Evolutionary conservation across 2,329 filamentous ascomycete species (phyloP).

Genomic region (Didymosphaeria variabile): DNA sequence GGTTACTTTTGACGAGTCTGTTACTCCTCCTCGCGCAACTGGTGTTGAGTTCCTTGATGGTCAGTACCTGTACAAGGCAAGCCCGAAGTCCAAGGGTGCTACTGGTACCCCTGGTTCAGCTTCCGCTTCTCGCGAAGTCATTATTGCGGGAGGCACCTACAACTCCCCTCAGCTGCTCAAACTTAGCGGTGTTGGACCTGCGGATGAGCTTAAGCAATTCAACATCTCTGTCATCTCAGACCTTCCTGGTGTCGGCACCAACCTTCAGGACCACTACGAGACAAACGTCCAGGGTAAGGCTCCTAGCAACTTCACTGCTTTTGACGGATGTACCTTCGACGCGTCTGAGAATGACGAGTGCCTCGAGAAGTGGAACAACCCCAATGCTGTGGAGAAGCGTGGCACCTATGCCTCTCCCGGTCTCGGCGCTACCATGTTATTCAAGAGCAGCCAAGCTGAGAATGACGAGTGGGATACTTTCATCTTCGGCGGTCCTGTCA

Average conservation of each 20-base stretch:
- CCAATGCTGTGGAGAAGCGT: slow-evolving; percentile 61
- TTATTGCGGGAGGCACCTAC: slow-evolving; percentile 58
- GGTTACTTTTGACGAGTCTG: slow-evolving; percentile 18
- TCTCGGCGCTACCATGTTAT: slow-evolving; percentile 59
- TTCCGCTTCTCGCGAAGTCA: slow-evolving; percentile 23
- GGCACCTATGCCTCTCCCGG: slow-evolving; percentile 63
- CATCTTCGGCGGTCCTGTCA: slow-evolving; percentile 63
- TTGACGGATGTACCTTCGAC: slow-evolving; percentile 54
- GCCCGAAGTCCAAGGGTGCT: slow-evolving; percentile 46
- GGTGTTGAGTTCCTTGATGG: slow-evolving; percentile 13
- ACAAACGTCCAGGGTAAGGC: slow-evolving; percentile 6
- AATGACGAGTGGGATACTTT: slow-evolving; percentile 64
- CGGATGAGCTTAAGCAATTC: slow-evolving; percentile 59
- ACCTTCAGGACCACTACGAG: slow-evolving; percentile 70
- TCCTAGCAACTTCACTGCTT: slow-evolving; percentile 38
- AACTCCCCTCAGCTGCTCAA: slow-evolving; percentile 71
- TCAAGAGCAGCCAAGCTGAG: slow-evolving; percentile 53
- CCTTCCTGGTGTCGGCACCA: slow-evolving; percentile 67
- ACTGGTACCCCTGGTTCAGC: slow-evolving; percentile 6
- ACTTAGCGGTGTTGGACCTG: slow-evolving; percentile 68
- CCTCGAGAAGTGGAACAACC: slow-evolving; percentile 53
- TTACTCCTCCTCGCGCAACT: slow-evolving; percentile 8
- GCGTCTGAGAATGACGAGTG: slow-evolving; percentile 59
- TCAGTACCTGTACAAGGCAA: slow-evolving; percentile 10
- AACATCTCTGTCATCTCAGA: slow-evolving; percentile 63